A percentile compares a stretch with the other conserved stretches of the same genome.
Conservation (phyloP, 768 basidiomycete genomes). For the Astraeus odoratus region DNA sequence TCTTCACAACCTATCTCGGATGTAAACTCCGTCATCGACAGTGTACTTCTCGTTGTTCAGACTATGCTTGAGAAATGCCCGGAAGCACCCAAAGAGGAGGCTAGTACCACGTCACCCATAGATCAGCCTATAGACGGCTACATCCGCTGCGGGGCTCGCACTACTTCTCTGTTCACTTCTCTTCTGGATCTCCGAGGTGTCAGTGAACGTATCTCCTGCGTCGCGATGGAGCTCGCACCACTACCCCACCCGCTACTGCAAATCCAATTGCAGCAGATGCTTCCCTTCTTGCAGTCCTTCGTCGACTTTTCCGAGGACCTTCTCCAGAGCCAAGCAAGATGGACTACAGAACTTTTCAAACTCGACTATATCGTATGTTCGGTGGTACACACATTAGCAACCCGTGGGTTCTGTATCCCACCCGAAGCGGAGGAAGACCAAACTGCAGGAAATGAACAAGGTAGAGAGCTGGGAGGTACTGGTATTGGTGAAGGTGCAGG, state of each 20-base stretch:
- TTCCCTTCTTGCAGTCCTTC: constrained; percentile 75
- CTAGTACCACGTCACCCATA: constrained; percentile 13
- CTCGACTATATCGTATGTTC: constrained; percentile 72
- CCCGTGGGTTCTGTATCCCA: constrained; percentile 91
- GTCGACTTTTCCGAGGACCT: constrained; percentile 48
- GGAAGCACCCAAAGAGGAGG: constrained; percentile 7
- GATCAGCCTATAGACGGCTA: constrained; percentile 39
- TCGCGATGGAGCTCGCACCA: constrained; percentile 34
- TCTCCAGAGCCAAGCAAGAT: constrained; percentile 48
- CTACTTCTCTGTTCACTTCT: constrained; percentile 39
- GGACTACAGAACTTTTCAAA: constrained; percentile 80
- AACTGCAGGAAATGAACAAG: constrained; percentile 37
- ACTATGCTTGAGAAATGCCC: constrained; percentile 40
- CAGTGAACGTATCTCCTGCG: constrained; percentile 31
- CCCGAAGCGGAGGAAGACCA: constrained; percentile 58
- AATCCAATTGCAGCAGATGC: constrained; percentile 35
- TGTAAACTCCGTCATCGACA: constrained; percentile 46
- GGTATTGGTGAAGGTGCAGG: constrained; percentile 89
- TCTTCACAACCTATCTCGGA: constrained; percentile 2
- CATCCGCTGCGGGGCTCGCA: constrained; percentile 41
- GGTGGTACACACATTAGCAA: constrained; percentile 63
- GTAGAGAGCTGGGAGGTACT: constrained; percentile 58
- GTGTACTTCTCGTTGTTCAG: constrained; percentile 62
- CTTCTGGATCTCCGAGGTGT: constrained; percentile 44
- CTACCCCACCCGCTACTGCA: constrained; percentile 27